Base-by-base conservation (phyloP, 805 yeast genomes). In the Wickerhamiella brachini region DNA sequence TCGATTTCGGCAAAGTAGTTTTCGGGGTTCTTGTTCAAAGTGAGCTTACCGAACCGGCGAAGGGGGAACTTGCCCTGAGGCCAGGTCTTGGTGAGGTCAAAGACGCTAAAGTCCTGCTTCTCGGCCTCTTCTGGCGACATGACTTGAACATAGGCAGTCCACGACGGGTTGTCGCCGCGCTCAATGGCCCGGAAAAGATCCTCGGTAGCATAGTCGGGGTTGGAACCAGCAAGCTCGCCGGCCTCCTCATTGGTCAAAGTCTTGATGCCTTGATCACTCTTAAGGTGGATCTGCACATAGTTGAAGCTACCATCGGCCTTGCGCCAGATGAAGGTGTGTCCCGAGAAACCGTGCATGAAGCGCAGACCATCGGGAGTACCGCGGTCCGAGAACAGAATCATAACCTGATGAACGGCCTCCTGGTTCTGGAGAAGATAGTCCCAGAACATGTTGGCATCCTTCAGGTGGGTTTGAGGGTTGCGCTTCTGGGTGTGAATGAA, bases 401-500 rank as follows among this genome's bases (percentile, higher is more conserved):
- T 70, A 51, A 78, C 70, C 64, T 79, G 83, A 62, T 79, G 83
- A 44, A 75, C 64, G 10, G 74, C 65, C 60, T 79, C 84, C 49
- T 75, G 76, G 66, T 79, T 79, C 58, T 72, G 72, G 31, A 72
- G 64, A 54, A 71, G 68, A 62, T 74, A 79, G 60, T 79, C 83
- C 83, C 83, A 79, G 62, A 71, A 73, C 65, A 68, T 66, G 55
- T 75, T 67, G 21, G 79, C 69, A 58, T 79, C 83, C 64, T 73
- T 74, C 60, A 78, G 65, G 57, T 75, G 73, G 17, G 84, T 79
- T 60, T 76, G 72, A 21, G 86, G 85, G 66, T 79, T 72, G 59
- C 85, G 75, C 73, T 80, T 80, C 66, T 79, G 85, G 21, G 85
- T 77, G 69, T 80, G 85, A 58, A 80, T 79, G 62, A 79, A 79